Evolutionary conservation across 2,329 filamentous ascomycete genomes (phyloP).

Genomic region (Ophiostoma sp.): DNA sequence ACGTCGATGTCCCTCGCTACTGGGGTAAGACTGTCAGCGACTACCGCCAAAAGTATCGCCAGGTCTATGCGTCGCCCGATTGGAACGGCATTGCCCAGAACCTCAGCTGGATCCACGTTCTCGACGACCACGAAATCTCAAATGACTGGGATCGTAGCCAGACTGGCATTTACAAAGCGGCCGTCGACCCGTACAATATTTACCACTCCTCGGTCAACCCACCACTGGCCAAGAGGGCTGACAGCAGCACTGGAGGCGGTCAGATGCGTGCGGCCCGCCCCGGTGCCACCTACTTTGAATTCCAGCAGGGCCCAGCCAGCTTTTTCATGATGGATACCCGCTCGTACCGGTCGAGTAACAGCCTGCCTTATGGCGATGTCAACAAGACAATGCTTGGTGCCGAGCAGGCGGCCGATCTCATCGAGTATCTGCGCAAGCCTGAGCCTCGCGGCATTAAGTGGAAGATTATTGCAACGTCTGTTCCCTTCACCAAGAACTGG

Average conservation of each 20-base stretch:
- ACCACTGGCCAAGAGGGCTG: conserved; percentile 53
- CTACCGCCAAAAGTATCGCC: conserved; percentile 87
- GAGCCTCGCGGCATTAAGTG: conserved; percentile 75
- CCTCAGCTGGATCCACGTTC: conserved; percentile 94
- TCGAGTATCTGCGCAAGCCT: conserved; percentile 67
- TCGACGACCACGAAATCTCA: conserved; percentile 93
- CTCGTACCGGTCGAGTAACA: conserved; percentile 70
- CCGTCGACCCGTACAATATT: conserved; percentile 76
- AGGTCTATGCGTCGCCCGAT: conserved; percentile 92
- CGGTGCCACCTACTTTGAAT: conserved; percentile 74
- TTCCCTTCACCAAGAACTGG: conserved; percentile 98
- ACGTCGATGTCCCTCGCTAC: conserved; percentile 78
- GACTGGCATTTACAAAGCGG: conserved; percentile 71
- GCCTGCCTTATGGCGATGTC: conserved; percentile 51
- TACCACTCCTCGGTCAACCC: conserved; percentile 87
- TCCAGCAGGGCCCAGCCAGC: conserved; percentile 80
- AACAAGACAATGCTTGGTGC: conserved; percentile 83
- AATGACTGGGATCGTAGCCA: conserved; percentile 88
- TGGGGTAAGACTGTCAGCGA: conserved; percentile 67
- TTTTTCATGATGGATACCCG: conserved; percentile 96
- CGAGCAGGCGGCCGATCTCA: conserved; percentile 71
- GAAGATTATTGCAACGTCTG: conserved; percentile 87
- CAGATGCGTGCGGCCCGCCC: conserved; percentile 32
- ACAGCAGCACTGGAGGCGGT: neutral
- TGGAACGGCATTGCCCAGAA: conserved; percentile 71